These are phyloP conservation scores for Phyllostachys edulis DNA, from an alignment of 176 grass and related monocot genomes.

Conservation along the genomic window DNA sequence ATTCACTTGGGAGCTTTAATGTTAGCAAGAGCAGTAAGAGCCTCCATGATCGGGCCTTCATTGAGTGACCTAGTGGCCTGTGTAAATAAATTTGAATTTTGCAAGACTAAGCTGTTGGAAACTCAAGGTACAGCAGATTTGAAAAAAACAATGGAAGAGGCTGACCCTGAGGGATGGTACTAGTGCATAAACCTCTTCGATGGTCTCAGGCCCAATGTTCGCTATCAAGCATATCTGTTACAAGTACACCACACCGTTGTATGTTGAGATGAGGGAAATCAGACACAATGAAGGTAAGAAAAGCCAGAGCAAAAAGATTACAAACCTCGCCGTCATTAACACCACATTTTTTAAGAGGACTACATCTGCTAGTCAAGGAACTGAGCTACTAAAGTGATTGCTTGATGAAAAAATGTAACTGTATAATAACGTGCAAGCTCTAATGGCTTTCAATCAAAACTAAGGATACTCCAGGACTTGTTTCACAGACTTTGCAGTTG, in stretches of 20 bases:
- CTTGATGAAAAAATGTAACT: not conserved
- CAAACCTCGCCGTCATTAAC: conserved; percentile 85
- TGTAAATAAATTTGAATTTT: conserved; percentile 25
- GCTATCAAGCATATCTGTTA: conserved; percentile 87
- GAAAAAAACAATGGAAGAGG: conserved; percentile 29
- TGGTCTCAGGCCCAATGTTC: conserved; percentile 74
- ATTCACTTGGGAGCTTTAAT: conserved; percentile 62
- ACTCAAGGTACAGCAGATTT: not conserved
- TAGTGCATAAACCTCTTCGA: conserved; percentile 87
- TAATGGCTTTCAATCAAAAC: conserved; percentile 13
- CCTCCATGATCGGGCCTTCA: conserved; percentile 61
- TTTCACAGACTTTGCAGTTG: conserved; percentile 54
- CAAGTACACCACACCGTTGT: not conserved
- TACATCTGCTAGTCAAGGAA: conserved; percentile 65
- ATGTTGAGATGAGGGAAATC: conserved; percentile 23
- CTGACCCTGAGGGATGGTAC: conserved; percentile 91
- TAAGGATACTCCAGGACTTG: conserved; percentile 77
- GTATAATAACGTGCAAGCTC: conserved; percentile 12
- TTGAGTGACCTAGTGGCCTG: conserved; percentile 56
- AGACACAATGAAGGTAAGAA: conserved; percentile 3
- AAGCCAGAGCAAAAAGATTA: not conserved
- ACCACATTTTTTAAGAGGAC: conserved; percentile 65
- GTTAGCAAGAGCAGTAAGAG: conserved; percentile 47
- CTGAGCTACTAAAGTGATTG: conserved; percentile 7
- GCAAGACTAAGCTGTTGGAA: not conserved